Conservation (phyloP, 2,329 filamentous ascomycete species). For the Nemania bipapillata region DNA sequence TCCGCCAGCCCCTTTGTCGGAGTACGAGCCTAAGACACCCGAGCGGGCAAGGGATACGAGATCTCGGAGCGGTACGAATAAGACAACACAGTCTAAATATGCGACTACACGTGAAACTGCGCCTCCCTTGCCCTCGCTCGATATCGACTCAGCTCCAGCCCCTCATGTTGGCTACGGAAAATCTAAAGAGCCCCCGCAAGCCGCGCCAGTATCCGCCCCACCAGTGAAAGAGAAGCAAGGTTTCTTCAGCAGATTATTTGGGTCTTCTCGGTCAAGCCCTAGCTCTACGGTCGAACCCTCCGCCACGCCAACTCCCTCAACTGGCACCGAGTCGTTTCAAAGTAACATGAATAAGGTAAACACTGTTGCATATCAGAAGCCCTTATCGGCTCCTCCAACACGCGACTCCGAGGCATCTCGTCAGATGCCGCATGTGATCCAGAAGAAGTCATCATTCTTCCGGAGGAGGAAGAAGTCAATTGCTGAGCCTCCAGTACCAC, state of each 20-base stretch:
- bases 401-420: conserved; percentile 61
- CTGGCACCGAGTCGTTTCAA: conserved; percentile 55
- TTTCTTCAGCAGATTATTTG: conserved; percentile 94
- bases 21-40: conserved; percentile 51
- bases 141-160: conserved; percentile 64
- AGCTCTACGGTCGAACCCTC: conserved; percentile 28
- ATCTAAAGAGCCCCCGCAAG: conserved; percentile 62
- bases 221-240: conserved; percentile 76
- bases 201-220: conserved; percentile 56
- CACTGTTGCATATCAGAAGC: conserved; percentile 61
- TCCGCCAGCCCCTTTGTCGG: conserved; percentile 55
- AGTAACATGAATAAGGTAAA: conserved; percentile 55
- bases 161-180: conserved; percentile 70
- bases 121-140: conserved; percentile 51
- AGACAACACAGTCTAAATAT: conserved; percentile 47
- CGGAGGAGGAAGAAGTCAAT: conserved; percentile 90
- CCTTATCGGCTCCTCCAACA: conserved; percentile 60
- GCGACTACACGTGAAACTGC: conserved; percentile 42
- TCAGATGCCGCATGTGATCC: conserved; percentile 63
- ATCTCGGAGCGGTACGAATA: conserved; percentile 56
- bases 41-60: conserved; percentile 65
- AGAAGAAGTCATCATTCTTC: conserved; percentile 97
- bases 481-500: conserved; percentile 73
- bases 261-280: conserved; percentile 69
- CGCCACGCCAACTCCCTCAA: conserved; percentile 52